Evolutionary conservation across 192 early-diverging fungal species (phyloP), one percentile per base, ranked within the genome.

Genomic region (Linnemannia exigua): DNA sequence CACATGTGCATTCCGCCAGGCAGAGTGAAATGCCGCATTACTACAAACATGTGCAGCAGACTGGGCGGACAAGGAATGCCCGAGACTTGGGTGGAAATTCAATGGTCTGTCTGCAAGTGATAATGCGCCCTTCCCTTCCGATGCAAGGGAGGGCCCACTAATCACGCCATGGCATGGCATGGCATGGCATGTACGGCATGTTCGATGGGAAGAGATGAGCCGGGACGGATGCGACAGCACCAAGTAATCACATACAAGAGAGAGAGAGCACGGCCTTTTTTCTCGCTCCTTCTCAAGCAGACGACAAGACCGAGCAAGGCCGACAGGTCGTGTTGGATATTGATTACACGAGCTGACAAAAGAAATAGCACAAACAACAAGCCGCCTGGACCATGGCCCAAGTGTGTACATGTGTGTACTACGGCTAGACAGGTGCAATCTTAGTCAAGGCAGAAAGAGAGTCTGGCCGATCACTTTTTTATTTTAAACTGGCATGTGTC

Each of bases 361-460:
- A 25, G 25, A 31, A 63, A 63, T n/a, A n/a, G 19, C 47, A 48
- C 47, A 52, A 63, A 11, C 0, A 63, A 25, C 28, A 63, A 48
- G 50, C 31, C 72, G 72, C 72, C 72, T 74, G 47, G 72, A 54
- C 72, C 72, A 74, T 74, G 72, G 72, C 50, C 72, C 47, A 74
- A 58, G 72, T 74, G 33, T 71, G 70, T 71, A 22, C 58, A 63
- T 63, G 58, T 63, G 58, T 63, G 58, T 63, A 31, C 58, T 28
- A 63, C 58, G 58, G 15, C 58, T 63, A 25, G 54, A 25, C 14
- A 58, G 5, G 58, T 63, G 25, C 58, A 8, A 31, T 31, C 58
- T 63, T 63, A 63, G 25, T 63, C 22, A 54, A 14, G 22, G 25
- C 22, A 63, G 15, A 63, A 63, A 31, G 28, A 31, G 31, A 63